phyloP scores from a whole-genome alignment of 352 stramenopile species.

The Pythium phragmiticola region DNA sequence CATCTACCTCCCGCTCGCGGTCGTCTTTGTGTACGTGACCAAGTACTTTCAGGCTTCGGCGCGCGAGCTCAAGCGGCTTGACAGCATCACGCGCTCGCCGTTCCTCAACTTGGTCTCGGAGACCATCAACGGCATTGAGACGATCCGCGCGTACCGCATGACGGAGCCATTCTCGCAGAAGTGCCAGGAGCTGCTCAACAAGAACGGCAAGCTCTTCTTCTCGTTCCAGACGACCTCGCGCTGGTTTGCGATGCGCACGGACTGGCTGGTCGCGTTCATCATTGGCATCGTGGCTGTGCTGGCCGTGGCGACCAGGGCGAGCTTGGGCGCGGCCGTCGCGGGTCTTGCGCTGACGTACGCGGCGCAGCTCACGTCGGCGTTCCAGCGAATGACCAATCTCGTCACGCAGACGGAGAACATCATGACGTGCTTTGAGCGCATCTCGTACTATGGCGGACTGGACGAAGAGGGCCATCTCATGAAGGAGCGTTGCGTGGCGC shows the following conservation, averaged over 20 bases:
- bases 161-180: slow-evolving; percentile 18
- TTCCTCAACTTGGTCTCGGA: slow-evolving; percentile 91
- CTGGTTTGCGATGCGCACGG: slow-evolving; percentile 42
- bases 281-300: slow-evolving; percentile 31
- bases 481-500: slow-evolving; percentile 46
- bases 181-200: slow-evolving; percentile 31
- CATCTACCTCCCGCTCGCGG: slow-evolving; percentile 42
- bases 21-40: slow-evolving; percentile 41
- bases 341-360: slow-evolving; percentile 90
- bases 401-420: slow-evolving; percentile 89
- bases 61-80: slow-evolving; percentile 91
- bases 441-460: slow-evolving; percentile 33
- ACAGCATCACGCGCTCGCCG: slow-evolving; percentile 80
- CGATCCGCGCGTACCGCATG: slow-evolving; percentile 75
- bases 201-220: slow-evolving; percentile 43
- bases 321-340: slow-evolving; percentile 33
- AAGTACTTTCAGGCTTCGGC: slow-evolving; percentile 76
- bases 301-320: slow-evolving; percentile 18
- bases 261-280: slow-evolving; percentile 38
- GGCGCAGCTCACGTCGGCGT: slow-evolving; percentile 76
- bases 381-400: slow-evolving; percentile 91
- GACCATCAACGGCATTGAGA: slow-evolving; percentile 89
- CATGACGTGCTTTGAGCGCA: slow-evolving; percentile 89
- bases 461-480: slow-evolving; percentile 60
- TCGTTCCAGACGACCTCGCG: slow-evolving; percentile 26